Evolutionary conservation across 2,329 filamentous ascomycete species (phyloP).

Genomic region (Paecilomyces formosus): DNA sequence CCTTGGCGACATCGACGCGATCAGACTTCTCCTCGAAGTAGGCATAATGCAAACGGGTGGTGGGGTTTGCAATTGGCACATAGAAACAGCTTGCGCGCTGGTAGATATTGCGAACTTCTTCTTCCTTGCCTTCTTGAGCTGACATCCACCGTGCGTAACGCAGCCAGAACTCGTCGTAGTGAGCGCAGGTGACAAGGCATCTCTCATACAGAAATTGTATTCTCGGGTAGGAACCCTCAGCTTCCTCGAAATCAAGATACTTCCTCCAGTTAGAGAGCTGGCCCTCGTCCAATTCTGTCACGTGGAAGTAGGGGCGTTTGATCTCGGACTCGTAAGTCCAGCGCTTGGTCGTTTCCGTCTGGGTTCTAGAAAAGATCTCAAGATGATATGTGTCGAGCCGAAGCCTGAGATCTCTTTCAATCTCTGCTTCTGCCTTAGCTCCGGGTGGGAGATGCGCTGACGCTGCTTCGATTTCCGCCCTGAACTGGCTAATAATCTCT

Average conservation of each 20-base stretch:
- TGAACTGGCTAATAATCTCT: constrained; percentile 61
- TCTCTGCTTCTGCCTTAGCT: constrained; percentile 62
- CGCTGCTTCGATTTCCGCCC: constrained; percentile 59
- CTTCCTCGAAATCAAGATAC: constrained; percentile 93
- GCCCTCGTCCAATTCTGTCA: constrained; percentile 79
- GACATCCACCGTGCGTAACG: constrained; percentile 95
- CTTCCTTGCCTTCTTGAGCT: constrained; percentile 69
- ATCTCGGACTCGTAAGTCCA: constrained; percentile 95
- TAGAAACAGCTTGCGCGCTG: constrained; percentile 77
- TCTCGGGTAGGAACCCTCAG: constrained; percentile 67
- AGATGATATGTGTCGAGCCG: constrained; percentile 77
- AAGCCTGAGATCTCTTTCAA: constrained; percentile 73
- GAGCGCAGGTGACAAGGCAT: constrained; percentile 83
- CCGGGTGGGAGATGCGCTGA: constrained; percentile 34
- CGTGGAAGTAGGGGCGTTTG: constrained; percentile 94
- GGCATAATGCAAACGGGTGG: constrained; percentile 81
- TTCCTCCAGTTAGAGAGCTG: constrained; percentile 90
- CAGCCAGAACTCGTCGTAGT: constrained; percentile 97
- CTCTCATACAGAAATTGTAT: constrained; percentile 85
- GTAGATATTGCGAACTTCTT: constrained; percentile 89
- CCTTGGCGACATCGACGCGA: constrained; percentile 68
- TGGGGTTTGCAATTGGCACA: constrained; percentile 77
- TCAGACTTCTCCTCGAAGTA: constrained; percentile 86
- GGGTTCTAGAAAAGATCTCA: constrained; percentile 71
- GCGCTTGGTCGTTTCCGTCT: constrained; percentile 81